Base-by-base conservation (phyloP, 1,139 yeast genomes). In the Scheffersomyces illinoinensis region DNA sequence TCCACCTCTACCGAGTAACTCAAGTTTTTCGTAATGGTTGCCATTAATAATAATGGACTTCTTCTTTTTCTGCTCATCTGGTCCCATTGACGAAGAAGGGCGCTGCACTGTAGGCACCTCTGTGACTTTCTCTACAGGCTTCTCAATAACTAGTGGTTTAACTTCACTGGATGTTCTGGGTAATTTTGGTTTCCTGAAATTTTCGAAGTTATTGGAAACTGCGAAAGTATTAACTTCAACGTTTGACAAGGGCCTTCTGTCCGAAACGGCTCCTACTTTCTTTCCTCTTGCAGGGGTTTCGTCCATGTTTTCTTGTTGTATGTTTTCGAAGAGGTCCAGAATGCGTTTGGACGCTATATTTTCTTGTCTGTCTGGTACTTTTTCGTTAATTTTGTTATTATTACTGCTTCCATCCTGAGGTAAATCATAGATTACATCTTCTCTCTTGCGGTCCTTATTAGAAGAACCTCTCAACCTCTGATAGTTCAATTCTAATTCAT, bases 1-100 rank as follows among this genome's bases (percentile, higher is more conserved):
- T 0, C 99, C 99, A 47, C 99, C 99, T 67, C 90, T 83, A 17
- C 99, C 99, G 19, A 95, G 73, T 20, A 91, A 77, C 66, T 92
- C 97, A 23, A 91, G 75, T 59, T 89, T 85, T 66, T 90, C 96
- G 69, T 91, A 93, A 51, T 82, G 83, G 52, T 81, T 80, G 2
- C 85, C 87, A 70, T 92, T 91, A 19, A 81, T 77, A 0, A 69
- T 68, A 10, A 81, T 74, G 23, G 73, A 63, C 60, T 77, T 78
- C 58, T 71, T 71, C 55, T 67, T 74, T 46, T 69, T 68, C 18
- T 62, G 63, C 24, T 66, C 70, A 20, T 63, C 62, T 14, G 62
- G 54, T 17, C 48, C 56, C n/a, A 46, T 57, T 47, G 21, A 19
- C 49, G 52, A 17, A 6, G 33, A 18, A 19, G 33, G 23, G 6